Percentiles rank a stretch among this genome's conserved stretches.
Evolutionary conservation across 2,329 filamentous ascomycete genomes (phyloP).

Genomic region (Botrytis fragariae): DNA sequence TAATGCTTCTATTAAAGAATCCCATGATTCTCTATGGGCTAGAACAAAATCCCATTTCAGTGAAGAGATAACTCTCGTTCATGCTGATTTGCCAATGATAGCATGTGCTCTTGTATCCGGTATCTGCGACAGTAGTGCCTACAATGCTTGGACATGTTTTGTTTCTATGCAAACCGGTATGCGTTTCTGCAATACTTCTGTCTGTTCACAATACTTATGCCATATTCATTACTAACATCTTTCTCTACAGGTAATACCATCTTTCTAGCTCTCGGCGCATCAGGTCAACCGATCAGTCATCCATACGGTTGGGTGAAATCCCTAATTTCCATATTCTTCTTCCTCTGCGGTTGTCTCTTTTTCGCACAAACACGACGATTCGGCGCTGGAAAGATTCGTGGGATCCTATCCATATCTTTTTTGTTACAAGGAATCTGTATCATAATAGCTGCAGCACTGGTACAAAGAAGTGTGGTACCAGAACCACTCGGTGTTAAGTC

Average conservation of each 20-base stretch:
- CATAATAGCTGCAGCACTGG: conserved; percentile 51
- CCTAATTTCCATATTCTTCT: conserved; percentile 51
- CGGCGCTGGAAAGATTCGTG: conserved; percentile 38
- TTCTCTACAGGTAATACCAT: conserved; percentile 54
- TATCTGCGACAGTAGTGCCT: conserved; percentile 47
- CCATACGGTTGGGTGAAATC: conserved; percentile 54
- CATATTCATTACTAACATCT: conserved; percentile 1
- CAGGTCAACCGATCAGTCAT: conserved; percentile 49
- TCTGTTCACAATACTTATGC: background rate
- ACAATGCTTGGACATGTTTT: conserved; percentile 50
- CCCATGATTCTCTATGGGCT: background rate
- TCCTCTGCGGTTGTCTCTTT: conserved; percentile 52
- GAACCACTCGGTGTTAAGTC: conserved; percentile 41
- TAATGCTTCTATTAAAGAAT: conserved; percentile 21
- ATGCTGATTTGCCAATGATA: conserved; percentile 41
- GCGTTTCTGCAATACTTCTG: background rate
- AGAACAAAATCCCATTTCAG: conserved; percentile 27
- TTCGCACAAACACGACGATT: conserved; percentile 41
- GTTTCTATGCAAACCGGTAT: conserved; percentile 53
- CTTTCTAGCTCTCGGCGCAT: conserved; percentile 59
- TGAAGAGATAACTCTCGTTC: conserved; percentile 35
- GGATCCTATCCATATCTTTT: conserved; percentile 49
- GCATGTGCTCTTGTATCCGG: conserved; percentile 47
- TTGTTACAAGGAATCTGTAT: conserved; percentile 51
- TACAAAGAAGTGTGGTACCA: conserved; percentile 47